Evolutionary conservation across 108 stramenopile species (phyloP).

Genomic region (Skeletonema potamos): DNA sequence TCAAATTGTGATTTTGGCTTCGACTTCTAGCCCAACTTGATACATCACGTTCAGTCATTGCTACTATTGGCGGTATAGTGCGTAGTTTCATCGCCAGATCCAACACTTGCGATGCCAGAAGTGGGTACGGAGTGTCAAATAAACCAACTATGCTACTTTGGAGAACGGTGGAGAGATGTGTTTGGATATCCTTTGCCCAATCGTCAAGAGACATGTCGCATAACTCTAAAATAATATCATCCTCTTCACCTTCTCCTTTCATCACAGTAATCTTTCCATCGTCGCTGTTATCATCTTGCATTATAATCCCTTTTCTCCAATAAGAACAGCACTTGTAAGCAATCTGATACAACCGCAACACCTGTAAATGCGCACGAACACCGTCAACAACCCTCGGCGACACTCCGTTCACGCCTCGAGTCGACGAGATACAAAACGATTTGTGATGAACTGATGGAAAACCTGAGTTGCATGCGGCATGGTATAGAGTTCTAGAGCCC

Average conservation of each 20-base stretch:
- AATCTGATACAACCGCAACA: constrained; percentile 37
- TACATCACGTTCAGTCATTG: constrained; percentile 38
- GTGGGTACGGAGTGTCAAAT: constrained; percentile 50
- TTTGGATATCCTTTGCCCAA: constrained; percentile 22
- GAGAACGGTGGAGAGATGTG: constrained; percentile 13
- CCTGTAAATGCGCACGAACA: constrained; percentile 33
- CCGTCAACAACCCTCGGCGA: constrained; percentile 21
- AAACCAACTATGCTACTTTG: constrained; percentile 34
- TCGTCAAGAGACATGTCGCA: constrained; percentile 17
- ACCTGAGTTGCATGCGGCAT: constrained; percentile 33
- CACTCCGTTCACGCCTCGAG: constrained; percentile 29
- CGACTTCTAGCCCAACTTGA: constrained; percentile 34
- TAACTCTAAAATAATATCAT: neutral
- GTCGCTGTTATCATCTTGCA: neutral
- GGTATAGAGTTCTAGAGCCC: constrained; percentile 39
- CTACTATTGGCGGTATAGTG: constrained; percentile 5
- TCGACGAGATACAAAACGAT: constrained; percentile 41
- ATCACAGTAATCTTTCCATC: neutral
- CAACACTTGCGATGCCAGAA: constrained; percentile 31
- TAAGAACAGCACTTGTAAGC: constrained; percentile 24
- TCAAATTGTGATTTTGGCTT: constrained; percentile 29
- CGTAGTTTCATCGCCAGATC: constrained; percentile 9
- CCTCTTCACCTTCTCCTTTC: neutral
- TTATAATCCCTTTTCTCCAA: constrained; percentile 9
- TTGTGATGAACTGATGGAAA: constrained; percentile 52